Percentiles rank a stretch among this genome's conserved stretches.
These are phyloP conservation scores for Kluyveromyces aestuarii DNA, from an alignment of 805 yeast genomes.

Conservation along the genomic window DNA sequence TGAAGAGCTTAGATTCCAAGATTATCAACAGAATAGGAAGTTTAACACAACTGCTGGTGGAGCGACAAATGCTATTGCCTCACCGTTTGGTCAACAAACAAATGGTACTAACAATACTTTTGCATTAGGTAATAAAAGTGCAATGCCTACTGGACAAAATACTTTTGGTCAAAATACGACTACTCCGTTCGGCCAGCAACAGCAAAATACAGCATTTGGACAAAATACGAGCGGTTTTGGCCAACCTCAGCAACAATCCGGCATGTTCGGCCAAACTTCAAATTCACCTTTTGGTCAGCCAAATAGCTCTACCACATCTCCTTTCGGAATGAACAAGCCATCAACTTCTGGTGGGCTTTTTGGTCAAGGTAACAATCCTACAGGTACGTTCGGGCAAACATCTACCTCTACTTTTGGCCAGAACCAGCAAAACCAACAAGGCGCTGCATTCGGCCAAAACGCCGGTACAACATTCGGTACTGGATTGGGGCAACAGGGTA, in stretches of 20 bases:
- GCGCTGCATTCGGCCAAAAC: conserved; percentile 13
- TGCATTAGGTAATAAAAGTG: conserved; percentile 17
- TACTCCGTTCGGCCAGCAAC: conserved; percentile 5
- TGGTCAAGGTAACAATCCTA: conserved; percentile 30
- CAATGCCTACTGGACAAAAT: conserved; percentile 14
- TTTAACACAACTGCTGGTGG: conserved; percentile 13
- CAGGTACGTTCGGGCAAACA: conserved; percentile 9
- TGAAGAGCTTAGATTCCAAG: conserved; percentile 85
- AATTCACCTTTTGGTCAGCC: conserved; percentile 11
- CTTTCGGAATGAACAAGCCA: conserved; percentile 32
- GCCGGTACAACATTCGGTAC: conserved; percentile 22
- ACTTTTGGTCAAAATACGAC: conserved; percentile 22
- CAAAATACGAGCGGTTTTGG: conserved; percentile 20
- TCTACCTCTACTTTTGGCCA: conserved; percentile 24
- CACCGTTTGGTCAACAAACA: conserved; percentile 27
- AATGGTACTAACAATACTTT: conserved; percentile 25
- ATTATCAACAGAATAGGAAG: conserved; percentile 58
- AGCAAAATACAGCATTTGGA: not conserved
- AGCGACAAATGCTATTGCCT: conserved; percentile 21
- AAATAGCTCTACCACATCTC: conserved; percentile 23
- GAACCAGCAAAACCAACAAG: conserved; percentile 13
- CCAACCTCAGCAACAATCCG: conserved; percentile 6
- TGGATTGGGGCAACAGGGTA: no score
- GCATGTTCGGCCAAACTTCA: conserved; percentile 7
- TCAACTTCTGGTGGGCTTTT: conserved; percentile 24